A percentile compares a stretch with the other conserved stretches of the same genome.
Evolutionary conservation across 257 asterid genomes (phyloP).

Genomic region (Jacaranda mimosifolia): DNA sequence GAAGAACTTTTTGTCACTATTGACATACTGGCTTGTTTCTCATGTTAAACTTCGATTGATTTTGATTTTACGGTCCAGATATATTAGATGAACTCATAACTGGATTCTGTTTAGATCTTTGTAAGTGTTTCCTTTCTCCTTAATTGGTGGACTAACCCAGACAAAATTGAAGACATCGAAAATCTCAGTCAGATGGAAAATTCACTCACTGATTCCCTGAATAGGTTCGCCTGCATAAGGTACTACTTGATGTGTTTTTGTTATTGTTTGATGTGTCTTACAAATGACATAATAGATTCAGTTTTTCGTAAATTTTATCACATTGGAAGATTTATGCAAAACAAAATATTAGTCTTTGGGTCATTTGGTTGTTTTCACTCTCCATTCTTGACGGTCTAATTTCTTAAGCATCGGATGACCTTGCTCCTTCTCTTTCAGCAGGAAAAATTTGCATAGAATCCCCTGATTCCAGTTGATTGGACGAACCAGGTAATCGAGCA

Average conservation of each 20-base stretch:
- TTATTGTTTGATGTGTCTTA: neutral
- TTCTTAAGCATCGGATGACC: too few relatives aligned
- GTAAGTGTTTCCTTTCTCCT: constrained; percentile 22
- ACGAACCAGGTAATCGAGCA: constrained; percentile 56
- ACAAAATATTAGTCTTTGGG: too few relatives aligned
- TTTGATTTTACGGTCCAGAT: too few relatives aligned
- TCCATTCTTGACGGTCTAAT: too few relatives aligned
- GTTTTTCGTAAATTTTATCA: neutral
- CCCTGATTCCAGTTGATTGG: constrained; percentile 60
- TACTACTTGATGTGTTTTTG: constrained; percentile 17
- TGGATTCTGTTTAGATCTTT: too few relatives aligned
- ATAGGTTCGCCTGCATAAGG: constrained; percentile 65
- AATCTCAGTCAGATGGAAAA: constrained; percentile 82
- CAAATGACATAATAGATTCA: neutral
- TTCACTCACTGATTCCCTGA: constrained; percentile 64
- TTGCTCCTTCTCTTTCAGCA: constrained; percentile 36
- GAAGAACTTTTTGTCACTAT: neutral
- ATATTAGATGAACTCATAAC: too few relatives aligned
- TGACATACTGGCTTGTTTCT: neutral
- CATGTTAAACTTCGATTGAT: neutral
- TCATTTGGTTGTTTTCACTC: too few relatives aligned
- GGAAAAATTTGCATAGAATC: constrained; percentile 59
- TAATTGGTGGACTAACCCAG: constrained; percentile 89
- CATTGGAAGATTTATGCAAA: too few relatives aligned
- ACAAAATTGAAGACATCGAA: constrained; percentile 68